Conservation (phyloP, 1,284 basidiomycete genomes). For the Heimioporus punctisporus region DNA sequence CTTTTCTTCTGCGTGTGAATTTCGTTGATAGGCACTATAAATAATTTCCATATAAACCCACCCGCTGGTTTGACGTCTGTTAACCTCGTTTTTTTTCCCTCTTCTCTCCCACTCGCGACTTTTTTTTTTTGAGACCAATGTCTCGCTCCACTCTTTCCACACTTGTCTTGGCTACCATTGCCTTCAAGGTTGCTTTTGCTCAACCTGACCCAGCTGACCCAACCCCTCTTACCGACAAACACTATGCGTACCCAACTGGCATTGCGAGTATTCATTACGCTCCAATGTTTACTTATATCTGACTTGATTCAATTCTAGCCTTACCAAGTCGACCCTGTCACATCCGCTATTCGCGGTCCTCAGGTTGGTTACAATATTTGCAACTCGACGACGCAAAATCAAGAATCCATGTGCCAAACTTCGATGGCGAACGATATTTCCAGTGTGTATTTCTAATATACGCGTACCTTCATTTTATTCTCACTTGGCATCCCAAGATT, state of each 20-base stretch:
- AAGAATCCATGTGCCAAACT: constrained; percentile 47
- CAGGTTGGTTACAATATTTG: constrained; percentile 47
- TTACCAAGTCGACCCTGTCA: constrained; percentile 46
- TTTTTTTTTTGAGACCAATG: constrained; percentile 39
- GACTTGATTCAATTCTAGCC: constrained; percentile 19
- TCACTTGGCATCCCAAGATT: constrained; percentile 28
- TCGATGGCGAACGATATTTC: constrained; percentile 33
- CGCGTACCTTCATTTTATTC: not conserved
- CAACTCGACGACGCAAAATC: constrained; percentile 49
- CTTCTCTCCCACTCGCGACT: not conserved
- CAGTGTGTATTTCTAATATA: constrained; percentile 16
- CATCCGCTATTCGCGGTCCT: constrained; percentile 42
- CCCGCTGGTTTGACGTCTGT: not conserved
- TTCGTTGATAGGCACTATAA: not conserved
- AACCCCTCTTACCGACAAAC: constrained; percentile 52
- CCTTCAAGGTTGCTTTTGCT: constrained; percentile 37
- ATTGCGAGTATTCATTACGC: constrained; percentile 40
- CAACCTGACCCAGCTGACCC: constrained; percentile 39
- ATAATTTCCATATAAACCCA: not conserved
- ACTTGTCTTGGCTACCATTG: constrained; percentile 36
- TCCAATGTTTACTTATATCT: not conserved
- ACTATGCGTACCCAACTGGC: constrained; percentile 41
- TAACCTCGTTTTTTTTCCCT: not conserved
- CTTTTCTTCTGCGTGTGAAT: constrained; percentile 1
- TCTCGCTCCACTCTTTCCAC: constrained; percentile 47